Evolutionary conservation across 495 filamentous ascomycete genomes (phyloP), one percentile per base, ranked within the genome.

Genomic region (Daldinia decipiens): DNA sequence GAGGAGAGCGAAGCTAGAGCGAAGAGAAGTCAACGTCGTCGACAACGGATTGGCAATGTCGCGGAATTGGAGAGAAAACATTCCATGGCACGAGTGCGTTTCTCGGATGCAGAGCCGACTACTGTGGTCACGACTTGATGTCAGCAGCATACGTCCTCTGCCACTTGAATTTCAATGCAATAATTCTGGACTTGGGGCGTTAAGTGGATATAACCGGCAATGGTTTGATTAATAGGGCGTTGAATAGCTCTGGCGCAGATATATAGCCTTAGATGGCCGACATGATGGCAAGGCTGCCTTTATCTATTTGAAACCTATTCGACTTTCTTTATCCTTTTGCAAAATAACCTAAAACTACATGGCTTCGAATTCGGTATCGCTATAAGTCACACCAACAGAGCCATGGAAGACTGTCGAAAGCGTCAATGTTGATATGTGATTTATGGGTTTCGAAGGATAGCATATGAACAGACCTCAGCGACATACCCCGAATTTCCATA

Each of bases 1-100:
- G 94, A 97, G 78, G 91, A 92, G 65, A 84, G 88, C 55, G 95
- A 98, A 78, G 94, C 94, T 21, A 85, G 94, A 39, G 88, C 91
- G 47, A 89, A 83, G 73, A 82, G 94, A 73, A 91, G 83, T 64
- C 88, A 92, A 76, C 83, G 88, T 27, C 82, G 91, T 43, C 80
- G 87, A 69, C 86, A 68, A 81, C 60, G 67, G 15, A 26, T 71
- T 11, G 64, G 59, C 5, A 64, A 19, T 15, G 65, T 40, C 19
- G 45, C 55, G 45, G 60, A 67, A 64, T 72, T 56, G 38, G 75
- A 60, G 65, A 75, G 69, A 39, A 70, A 68, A 65, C 77, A 70
- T 61, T 68, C 62, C 21, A 78, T 65, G 43, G 67, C 58, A 36
- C 75, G 75, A 26, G 74, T 77, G 31, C 77, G 63, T 31, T 72